Evolutionary conservation across 1,284 basidiomycete species (phyloP).

Genomic region (Volvariella volvacea): DNA sequence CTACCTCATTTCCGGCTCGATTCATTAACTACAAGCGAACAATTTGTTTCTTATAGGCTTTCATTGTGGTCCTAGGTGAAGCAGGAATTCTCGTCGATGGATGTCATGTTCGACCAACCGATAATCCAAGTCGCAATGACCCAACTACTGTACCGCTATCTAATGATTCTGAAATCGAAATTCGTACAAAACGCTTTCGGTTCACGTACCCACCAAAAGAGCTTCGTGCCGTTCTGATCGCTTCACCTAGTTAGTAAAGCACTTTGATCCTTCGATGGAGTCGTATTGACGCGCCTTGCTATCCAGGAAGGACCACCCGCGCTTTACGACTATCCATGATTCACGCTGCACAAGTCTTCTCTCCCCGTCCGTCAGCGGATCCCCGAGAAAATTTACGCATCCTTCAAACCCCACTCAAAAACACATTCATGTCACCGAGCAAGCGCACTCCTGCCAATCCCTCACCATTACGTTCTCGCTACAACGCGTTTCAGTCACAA

Average conservation of each 20-base stretch:
- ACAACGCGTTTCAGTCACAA: slow-evolving; percentile 7
- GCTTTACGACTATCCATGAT: slow-evolving; percentile 68
- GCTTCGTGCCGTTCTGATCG: slow-evolving; percentile 46
- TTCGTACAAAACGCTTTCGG: slow-evolving; percentile 59
- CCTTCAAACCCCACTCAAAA: slow-evolving; percentile 52
- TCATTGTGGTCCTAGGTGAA: slow-evolving; percentile 52
- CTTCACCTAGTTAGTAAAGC: slow-evolving; percentile 47
- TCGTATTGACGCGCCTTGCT: too few relatives aligned
- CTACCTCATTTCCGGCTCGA: not conserved
- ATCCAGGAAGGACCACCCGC: slow-evolving; percentile 29
- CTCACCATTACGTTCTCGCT: slow-evolving; percentile 16
- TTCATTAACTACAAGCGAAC: not conserved
- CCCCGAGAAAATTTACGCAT: slow-evolving; percentile 56
- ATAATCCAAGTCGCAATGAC: slow-evolving; percentile 16
- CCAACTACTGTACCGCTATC: slow-evolving; percentile 52
- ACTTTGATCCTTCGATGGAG: too few relatives aligned
- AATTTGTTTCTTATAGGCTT: slow-evolving; percentile 38
- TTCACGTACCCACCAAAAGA: slow-evolving; percentile 72
- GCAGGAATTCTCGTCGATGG: slow-evolving; percentile 55
- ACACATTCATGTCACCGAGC: slow-evolving; percentile 25
- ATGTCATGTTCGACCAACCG: slow-evolving; percentile 47
- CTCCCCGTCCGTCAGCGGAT: slow-evolving; percentile 51
- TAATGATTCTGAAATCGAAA: slow-evolving; percentile 60
- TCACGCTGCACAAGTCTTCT: slow-evolving; percentile 63
- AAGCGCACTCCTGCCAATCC: slow-evolving; percentile 17